Conservation (phyloP, 495 filamentous ascomycete species). For the Pyronema domesticum region DNA sequence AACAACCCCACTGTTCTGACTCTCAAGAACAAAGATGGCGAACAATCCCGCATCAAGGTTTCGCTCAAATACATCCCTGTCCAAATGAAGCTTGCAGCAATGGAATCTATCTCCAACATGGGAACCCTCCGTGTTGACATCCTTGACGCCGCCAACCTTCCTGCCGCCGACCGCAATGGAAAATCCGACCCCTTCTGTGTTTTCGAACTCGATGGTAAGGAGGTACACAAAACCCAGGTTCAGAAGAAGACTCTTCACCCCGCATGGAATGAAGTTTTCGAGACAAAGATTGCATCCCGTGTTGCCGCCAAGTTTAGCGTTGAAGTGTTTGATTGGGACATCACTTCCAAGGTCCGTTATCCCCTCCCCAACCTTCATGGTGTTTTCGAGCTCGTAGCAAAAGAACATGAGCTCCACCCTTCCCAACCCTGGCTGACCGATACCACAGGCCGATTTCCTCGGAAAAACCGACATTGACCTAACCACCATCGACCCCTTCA, state of each 20-base stretch:
- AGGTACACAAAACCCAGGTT: conserved; percentile 78
- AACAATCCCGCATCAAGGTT: conserved; percentile 64
- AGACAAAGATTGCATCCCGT: conserved; percentile 59
- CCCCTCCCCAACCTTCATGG: neutral
- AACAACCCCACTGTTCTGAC: conserved; percentile 74
- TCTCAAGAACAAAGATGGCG: conserved; percentile 57
- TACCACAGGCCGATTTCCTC: conserved; percentile 54
- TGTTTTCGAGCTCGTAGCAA: neutral
- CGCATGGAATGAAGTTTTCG: conserved; percentile 90
- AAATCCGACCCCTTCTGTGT: conserved; percentile 95
- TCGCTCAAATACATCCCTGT: conserved; percentile 87
- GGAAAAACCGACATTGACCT: conserved; percentile 65
- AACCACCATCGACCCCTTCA: conserved; percentile 66
- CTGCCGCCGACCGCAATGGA: conserved; percentile 84
- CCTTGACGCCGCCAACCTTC: conserved; percentile 72
- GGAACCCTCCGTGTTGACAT: conserved; percentile 79
- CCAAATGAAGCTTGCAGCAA: conserved; percentile 81
- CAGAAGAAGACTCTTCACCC: conserved; percentile 95
- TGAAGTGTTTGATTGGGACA: conserved; percentile 86
- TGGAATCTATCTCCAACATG: conserved; percentile 97
- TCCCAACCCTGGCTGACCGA: neutral
- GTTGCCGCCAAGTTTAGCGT: conserved; percentile 74
- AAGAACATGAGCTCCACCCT: too few relatives aligned
- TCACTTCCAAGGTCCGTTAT: conserved; percentile 44
- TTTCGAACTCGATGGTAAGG: conserved; percentile 70